A percentile compares a stretch with the other conserved stretches of the same genome.
These are phyloP conservation scores for Saururus chinensis DNA, from an alignment of 164 flowering plant species.

Conservation along the genomic window DNA sequence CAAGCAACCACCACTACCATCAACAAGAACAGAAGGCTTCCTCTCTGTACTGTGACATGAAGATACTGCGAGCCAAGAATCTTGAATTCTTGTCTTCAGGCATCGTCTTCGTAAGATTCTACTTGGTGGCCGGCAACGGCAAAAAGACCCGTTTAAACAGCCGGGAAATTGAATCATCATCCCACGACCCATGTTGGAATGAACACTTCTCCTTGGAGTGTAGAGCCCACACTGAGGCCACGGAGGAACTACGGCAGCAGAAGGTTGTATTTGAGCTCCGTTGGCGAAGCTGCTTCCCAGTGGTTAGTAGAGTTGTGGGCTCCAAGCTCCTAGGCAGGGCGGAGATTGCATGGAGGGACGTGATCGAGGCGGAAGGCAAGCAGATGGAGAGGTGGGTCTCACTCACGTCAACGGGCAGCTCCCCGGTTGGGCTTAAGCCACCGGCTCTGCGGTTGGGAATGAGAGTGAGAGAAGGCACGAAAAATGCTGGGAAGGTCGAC, in stretches of 20 bases:
- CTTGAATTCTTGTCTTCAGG: constrained; percentile 15
- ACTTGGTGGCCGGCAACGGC: constrained; percentile 38
- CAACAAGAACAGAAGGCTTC: neutral
- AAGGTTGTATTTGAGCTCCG: constrained; percentile 54
- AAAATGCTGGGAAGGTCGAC: neutral
- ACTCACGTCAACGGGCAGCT: neutral
- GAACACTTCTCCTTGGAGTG: constrained; percentile 50
- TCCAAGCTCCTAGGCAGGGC: constrained; percentile 47
- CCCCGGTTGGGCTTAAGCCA: constrained; percentile 10
- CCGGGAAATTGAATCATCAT: constrained; percentile 29
- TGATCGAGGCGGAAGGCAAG: constrained; percentile 32
- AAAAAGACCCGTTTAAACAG: constrained; percentile 30
- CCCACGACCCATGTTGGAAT: constrained; percentile 25
- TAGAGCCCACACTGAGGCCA: constrained; percentile 23
- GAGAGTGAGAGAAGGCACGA: constrained; percentile 2
- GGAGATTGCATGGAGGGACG: constrained; percentile 46
- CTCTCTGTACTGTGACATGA: constrained; percentile 30
- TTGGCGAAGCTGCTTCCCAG: constrained; percentile 21
- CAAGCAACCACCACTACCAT: neutral
- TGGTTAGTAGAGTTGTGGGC: constrained; percentile 20
- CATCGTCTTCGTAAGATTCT: constrained; percentile 44
- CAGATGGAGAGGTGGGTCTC: constrained; percentile 40
- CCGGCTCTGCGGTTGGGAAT: constrained; percentile 14
- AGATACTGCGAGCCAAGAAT: constrained; percentile 49
- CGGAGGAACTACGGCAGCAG: constrained; percentile 25